Percentiles rank a stretch among this genome's conserved stretches.
Conservation (phyloP, 495 filamentous ascomycete species). For the Penicillium lividum region DNA sequence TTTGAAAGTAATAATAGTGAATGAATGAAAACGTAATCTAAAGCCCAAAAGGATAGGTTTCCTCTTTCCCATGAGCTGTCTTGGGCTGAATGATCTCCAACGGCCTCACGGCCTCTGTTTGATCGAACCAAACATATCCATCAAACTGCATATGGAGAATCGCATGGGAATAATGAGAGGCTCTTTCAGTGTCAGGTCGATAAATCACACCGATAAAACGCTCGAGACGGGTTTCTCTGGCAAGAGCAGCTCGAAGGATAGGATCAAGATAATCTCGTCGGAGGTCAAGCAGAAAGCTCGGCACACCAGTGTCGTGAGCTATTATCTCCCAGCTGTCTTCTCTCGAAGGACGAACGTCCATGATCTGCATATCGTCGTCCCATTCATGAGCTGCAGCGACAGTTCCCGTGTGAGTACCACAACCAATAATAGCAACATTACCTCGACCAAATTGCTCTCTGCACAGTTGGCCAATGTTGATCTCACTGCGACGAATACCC, state of each 20-base stretch:
- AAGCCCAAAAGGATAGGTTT: conserved; percentile 61
- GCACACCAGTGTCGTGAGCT: conserved; percentile 45
- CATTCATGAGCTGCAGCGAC: conserved; percentile 58
- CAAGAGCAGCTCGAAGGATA: conserved; percentile 41
- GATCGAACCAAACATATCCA: conserved; percentile 59
- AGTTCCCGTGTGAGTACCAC: conserved; percentile 55
- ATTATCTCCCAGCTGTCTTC: conserved; percentile 49
- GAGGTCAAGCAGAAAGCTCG: conserved; percentile 53
- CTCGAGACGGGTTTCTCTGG: conserved; percentile 43
- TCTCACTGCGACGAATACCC: conserved; percentile 49
- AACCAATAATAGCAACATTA: conserved; percentile 54
- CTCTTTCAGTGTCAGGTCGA: conserved; percentile 52
- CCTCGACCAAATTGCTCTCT: conserved; percentile 48
- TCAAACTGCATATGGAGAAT: conserved; percentile 58
- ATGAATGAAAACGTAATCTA: background rate
- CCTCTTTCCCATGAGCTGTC: conserved; percentile 45
- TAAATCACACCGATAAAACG: conserved; percentile 65
- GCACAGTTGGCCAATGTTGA: conserved; percentile 59
- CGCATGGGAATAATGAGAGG: conserved; percentile 57
- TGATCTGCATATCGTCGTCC: conserved; percentile 59
- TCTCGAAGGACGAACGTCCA: conserved; percentile 45
- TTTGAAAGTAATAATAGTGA: too few relatives aligned
- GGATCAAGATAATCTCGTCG: conserved; percentile 38
- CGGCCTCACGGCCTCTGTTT: conserved; percentile 49
- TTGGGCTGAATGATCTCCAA: conserved; percentile 54